Percentiles rank a stretch among this genome's conserved stretches.
Conservation (phyloP, 805 yeast genomes). For the Candida namnaoensis region DNA sequence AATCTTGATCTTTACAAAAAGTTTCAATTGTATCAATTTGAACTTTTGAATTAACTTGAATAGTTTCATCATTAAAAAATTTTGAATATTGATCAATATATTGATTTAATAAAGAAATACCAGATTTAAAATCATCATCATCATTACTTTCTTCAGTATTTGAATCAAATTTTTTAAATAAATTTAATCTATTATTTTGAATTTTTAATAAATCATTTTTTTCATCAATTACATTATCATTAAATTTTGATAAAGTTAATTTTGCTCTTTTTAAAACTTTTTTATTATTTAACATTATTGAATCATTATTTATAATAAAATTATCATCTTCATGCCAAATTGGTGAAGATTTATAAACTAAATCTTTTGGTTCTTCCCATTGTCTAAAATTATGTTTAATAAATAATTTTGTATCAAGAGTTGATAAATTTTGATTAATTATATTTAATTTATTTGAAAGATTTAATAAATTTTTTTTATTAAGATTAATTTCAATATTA, state of each 20-base stretch:
- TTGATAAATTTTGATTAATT: conserved; percentile 62
- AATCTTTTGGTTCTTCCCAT: conserved; percentile 87
- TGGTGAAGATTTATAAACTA: conserved; percentile 76
- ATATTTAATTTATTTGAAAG: conserved; percentile 45
- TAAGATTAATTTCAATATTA: conserved; percentile 47
- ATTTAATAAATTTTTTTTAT: conserved; percentile 31
- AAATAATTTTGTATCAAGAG: conserved; percentile 81
- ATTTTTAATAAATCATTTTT: conserved; percentile 21
- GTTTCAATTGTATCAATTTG: conserved; percentile 85
- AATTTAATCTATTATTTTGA: conserved; percentile 20
- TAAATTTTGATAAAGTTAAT: conserved; percentile 17
- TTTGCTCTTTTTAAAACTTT: conserved; percentile 35
- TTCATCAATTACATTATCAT: conserved; percentile 20
- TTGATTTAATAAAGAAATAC: conserved; percentile 35
- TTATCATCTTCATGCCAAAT: conserved; percentile 97
- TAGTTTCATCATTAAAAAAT: conserved; percentile 67
- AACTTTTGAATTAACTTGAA: conserved; percentile 70
- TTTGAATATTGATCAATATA: conserved; percentile 46
- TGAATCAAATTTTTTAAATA: conserved; percentile 30
- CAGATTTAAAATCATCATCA: conserved; percentile 4
- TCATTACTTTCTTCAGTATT: conserved; percentile 33
- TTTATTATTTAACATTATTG: conserved; percentile 49
- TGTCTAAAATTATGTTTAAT: conserved; percentile 70
- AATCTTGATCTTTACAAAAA: conserved; percentile 70
- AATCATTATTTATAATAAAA: conserved; percentile 47